Evolutionary conservation across 192 early-diverging fungal species (phyloP), one percentile per base, ranked within the genome.

Genomic region (Jimgerdemannia flammicorona): DNA sequence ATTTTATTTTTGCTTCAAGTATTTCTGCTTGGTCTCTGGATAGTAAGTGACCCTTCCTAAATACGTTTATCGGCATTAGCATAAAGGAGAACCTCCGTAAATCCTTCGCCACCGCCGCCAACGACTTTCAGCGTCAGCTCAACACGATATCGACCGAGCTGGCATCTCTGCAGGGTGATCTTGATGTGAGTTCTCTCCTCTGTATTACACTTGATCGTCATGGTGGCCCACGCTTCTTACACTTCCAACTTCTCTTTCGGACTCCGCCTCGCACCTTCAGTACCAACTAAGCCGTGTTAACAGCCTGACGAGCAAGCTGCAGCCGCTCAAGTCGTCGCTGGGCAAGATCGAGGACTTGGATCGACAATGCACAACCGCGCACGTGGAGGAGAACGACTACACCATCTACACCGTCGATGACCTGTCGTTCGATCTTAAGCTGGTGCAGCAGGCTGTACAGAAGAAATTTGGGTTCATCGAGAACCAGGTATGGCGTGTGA

Each of bases 361-460:
- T 79, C 73, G 80, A 69, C 89, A 91, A 40, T 95, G 94, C 74
- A 77, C 77, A 0, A 91, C 94, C 39, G 96, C 96, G 59, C 93
- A 95, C 78, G 95, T 96, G 71, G 95, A 96, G 84, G 93, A 96
- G 80, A 95, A 96, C 77, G 93, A 96, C 80, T 95, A 93, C 75
- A 97, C 96, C 6, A 95, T 97, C 39, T 96, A 93, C 81, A 91
- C 94, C 40, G 89, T 93, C 17, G 95, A 97, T 59, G 97, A 98
- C 75, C 80, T 98, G 10, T 87, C 86, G 40, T 98, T 97, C 77
- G 96, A 98, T 68, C 88, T 92, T 11, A 90, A 85, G 41, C 79
- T 97, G 70, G 82, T 96, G 43, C 90, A 92, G 70, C 93, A 94
- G 81, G 90, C 92, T 2, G 77, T 93, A 74, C 88, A 88, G 77